These are phyloP conservation scores for Clavaria fumosa DNA, from an alignment of 768 basidiomycete species.

Conservation along the genomic window DNA sequence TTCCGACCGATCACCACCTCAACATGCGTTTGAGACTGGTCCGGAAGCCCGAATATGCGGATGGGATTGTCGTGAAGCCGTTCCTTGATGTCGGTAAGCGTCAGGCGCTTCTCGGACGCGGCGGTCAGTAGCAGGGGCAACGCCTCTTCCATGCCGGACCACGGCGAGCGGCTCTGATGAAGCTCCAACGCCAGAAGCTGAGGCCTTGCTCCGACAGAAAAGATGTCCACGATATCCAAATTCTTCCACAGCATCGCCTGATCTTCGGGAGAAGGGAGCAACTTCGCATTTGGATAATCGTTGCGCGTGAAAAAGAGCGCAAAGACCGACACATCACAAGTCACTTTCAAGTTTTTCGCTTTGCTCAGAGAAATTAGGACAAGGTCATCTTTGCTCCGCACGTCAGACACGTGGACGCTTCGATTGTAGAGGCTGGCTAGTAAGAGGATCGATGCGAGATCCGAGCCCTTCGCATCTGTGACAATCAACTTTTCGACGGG, in stretches of 20 bases:
- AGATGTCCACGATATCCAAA: conserved; percentile 71
- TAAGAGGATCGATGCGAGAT: conserved; percentile 84
- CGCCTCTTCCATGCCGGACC: conserved; percentile 76
- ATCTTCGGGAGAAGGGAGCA: conserved; percentile 59
- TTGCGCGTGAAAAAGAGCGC: conserved; percentile 76
- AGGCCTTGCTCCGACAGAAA: conserved; percentile 80
- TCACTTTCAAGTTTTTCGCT: conserved; percentile 83
- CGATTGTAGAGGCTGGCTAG: conserved; percentile 87
- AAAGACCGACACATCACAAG: conserved; percentile 90
- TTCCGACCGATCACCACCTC: conserved; percentile 84
- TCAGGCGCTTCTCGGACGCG: conserved; percentile 62
- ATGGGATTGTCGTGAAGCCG: conserved; percentile 87
- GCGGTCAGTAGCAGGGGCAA: conserved; percentile 81
- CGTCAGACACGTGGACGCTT: conserved; percentile 81
- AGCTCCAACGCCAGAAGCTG: conserved; percentile 56
- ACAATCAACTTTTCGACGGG: conserved; percentile 84
- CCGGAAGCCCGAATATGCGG: conserved; percentile 79
- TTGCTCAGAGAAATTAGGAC: conserved; percentile 89
- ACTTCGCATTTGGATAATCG: conserved; percentile 47
- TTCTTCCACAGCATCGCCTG: conserved; percentile 80
- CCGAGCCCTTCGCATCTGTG: conserved; percentile 83
- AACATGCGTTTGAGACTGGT: conserved; percentile 73
- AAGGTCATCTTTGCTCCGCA: conserved; percentile 75
- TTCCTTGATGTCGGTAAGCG: conserved; percentile 66
- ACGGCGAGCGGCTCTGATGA: conserved; percentile 42